phyloP scores from a whole-genome alignment of 2,329 filamentous ascomycete genomes.

The Nectriaceae sp. region DNA sequence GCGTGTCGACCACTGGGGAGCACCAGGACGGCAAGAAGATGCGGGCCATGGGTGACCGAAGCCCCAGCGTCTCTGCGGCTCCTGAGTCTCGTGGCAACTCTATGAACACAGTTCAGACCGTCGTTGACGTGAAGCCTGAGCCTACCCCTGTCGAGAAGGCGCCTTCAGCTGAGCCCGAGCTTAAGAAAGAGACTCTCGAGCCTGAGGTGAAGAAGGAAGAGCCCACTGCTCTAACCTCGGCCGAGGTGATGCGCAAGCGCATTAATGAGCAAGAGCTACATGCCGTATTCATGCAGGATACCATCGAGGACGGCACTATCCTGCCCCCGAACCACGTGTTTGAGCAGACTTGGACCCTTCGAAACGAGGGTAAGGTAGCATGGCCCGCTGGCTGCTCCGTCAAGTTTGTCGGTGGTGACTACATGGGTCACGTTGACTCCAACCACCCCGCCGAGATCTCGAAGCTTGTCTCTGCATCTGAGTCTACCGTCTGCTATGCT shows the following conservation, averaged over 20 bases:
- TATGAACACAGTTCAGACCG: constrained; percentile 64
- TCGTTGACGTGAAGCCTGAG: constrained; percentile 70
- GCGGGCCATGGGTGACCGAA: constrained; percentile 70
- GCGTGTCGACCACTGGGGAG: constrained; percentile 81
- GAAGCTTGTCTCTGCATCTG: constrained; percentile 75
- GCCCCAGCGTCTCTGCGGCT: constrained; percentile 47
- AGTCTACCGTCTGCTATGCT: constrained; percentile 75
- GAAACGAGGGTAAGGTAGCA: constrained; percentile 74
- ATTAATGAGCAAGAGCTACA: constrained; percentile 37
- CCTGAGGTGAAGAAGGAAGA: constrained; percentile 20
- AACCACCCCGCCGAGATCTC: constrained; percentile 75
- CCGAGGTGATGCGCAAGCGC: not conserved
- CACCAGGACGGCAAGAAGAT: constrained; percentile 66
- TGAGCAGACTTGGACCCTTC: constrained; percentile 87
- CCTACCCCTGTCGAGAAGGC: constrained; percentile 22
- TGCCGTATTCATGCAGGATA: constrained; percentile 75
- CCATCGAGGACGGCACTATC: constrained; percentile 74
- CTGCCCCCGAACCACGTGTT: constrained; percentile 74
- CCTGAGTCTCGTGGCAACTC: constrained; percentile 46
- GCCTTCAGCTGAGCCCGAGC: constrained; percentile 8
- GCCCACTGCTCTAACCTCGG: constrained; percentile 1
- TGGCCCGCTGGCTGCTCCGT: constrained; percentile 93
- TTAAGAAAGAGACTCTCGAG: constrained; percentile 28
- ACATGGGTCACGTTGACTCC: constrained; percentile 91
- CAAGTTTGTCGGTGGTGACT: constrained; percentile 89